Evolutionary conservation across 2,329 filamentous ascomycete species (phyloP).

Genomic region (Tolypocladium amazonense): DNA sequence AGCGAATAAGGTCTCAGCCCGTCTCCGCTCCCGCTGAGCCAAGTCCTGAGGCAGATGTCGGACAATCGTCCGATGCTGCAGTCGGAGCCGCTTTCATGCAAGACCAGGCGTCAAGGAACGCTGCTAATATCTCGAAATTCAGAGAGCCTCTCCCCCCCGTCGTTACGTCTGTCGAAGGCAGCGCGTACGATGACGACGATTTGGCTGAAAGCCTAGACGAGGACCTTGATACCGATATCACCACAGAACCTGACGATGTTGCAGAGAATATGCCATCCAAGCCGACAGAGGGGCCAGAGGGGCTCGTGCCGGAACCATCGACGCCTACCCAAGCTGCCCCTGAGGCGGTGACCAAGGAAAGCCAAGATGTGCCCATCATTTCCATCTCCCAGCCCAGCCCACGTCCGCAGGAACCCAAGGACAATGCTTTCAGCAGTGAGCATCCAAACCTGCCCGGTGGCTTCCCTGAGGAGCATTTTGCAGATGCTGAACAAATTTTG

Average conservation of each 20-base stretch:
- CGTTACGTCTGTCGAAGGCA: constrained; percentile 58
- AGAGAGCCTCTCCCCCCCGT: constrained; percentile 60
- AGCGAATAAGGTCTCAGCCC: constrained; percentile 17
- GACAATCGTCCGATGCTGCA: constrained; percentile 48
- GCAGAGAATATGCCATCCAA: background rate
- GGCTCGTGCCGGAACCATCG: background rate
- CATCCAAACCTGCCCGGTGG: constrained; percentile 41
- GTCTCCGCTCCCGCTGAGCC: constrained; percentile 1
- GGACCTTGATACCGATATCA: constrained; percentile 11
- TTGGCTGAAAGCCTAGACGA: constrained; percentile 26
- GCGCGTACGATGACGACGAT: constrained; percentile 50
- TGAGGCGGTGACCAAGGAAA: background rate
- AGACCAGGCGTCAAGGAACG: constrained; percentile 41
- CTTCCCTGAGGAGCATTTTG: constrained; percentile 35
- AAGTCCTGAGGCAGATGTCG: constrained; percentile 13
- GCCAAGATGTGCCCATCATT: constrained; percentile 27
- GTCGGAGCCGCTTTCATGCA: constrained; percentile 44
- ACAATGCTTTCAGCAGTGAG: background rate
- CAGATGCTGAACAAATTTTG: background rate
- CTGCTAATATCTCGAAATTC: constrained; percentile 45
- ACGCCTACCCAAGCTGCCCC: background rate
- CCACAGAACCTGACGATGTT: constrained; percentile 5
- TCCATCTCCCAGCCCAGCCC: constrained; percentile 35
- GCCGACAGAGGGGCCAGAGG: background rate
- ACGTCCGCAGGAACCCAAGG: constrained; percentile 8